Conservation (phyloP, 140 eudicot species). For the Oenanthe javanica region DNA sequence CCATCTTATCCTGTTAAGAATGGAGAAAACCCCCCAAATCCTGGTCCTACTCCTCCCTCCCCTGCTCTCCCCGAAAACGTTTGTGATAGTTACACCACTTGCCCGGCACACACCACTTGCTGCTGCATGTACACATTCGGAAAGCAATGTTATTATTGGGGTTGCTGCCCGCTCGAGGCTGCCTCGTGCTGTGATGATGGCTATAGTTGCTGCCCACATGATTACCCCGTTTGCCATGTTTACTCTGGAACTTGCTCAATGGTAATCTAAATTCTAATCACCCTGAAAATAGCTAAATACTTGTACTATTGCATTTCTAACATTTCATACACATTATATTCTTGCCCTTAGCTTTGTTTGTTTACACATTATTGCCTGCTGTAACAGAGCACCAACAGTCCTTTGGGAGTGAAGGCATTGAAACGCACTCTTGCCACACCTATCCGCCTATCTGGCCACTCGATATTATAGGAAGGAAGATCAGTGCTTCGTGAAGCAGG, state of each 20-base stretch:
- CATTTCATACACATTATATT: neutral
- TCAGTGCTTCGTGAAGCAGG: conserved; percentile 16
- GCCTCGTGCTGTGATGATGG: conserved; percentile 59
- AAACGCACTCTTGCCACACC: conserved; percentile 39
- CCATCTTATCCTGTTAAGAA: conserved; percentile 48
- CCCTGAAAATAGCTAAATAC: neutral
- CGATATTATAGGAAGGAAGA: conserved; percentile 21
- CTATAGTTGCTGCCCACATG: conserved; percentile 55
- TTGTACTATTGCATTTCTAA: neutral
- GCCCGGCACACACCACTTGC: conserved; percentile 42
- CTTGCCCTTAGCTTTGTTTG: neutral
- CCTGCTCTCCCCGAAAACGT: conserved; percentile 25
- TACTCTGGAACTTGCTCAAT: conserved; percentile 37
- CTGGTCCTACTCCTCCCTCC: conserved; percentile 59
- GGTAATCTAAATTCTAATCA: conserved; percentile 19
- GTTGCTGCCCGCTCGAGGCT: conserved; percentile 53
- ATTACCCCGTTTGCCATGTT: conserved; percentile 48
- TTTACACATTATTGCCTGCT: neutral
- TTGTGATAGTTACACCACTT: conserved; percentile 35
- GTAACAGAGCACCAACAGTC: conserved; percentile 50
- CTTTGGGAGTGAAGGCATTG: conserved; percentile 45
- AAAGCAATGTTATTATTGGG: conserved; percentile 36
- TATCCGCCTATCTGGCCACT: conserved; percentile 1
- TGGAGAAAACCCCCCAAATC: conserved; percentile 47
- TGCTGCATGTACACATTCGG: conserved; percentile 34